A percentile compares a stretch with the other conserved stretches of the same genome.
Conservation (phyloP, 257 asterid species). For the Primulina huaijiensis region DNA sequence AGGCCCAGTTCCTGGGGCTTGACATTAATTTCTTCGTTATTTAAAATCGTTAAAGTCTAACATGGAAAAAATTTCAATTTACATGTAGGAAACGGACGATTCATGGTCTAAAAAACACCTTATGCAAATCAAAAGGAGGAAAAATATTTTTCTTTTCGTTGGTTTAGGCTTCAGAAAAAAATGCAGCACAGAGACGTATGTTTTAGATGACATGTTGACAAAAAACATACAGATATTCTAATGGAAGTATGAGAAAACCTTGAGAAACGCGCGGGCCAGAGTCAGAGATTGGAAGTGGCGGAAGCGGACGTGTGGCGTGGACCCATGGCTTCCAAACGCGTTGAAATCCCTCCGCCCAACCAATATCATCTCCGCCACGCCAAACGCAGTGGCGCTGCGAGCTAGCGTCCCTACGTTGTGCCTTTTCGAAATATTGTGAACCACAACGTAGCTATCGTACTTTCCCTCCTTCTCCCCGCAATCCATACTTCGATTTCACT, state of each 20-base stretch:
- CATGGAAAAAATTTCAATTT: too few relatives aligned
- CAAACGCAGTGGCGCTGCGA: conserved; percentile 98
- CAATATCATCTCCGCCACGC: conserved; percentile 75
- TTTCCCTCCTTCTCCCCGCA: conserved; percentile 28
- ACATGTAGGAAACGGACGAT: too few relatives aligned
- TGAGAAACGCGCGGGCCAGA: conserved; percentile 65
- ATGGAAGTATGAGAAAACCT: conserved; percentile 38
- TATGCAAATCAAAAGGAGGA: too few relatives aligned
- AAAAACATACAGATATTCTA: not conserved
- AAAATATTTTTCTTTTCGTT: too few relatives aligned
- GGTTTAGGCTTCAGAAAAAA: too few relatives aligned
- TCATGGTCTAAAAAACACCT: too few relatives aligned
- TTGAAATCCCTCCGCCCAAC: conserved; percentile 95
- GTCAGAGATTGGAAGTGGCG: conserved; percentile 83
- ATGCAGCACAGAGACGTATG: too few relatives aligned
- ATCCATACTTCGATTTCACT: not conserved
- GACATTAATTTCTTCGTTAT: too few relatives aligned
- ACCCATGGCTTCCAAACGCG: conserved; percentile 94
- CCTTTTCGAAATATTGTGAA: conserved; percentile 95
- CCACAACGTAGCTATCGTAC: conserved; percentile 69
- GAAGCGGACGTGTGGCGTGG: conserved; percentile 76
- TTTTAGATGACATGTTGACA: not conserved
- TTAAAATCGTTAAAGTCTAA: too few relatives aligned
- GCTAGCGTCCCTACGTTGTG: conserved; percentile 98
- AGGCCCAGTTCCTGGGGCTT: too few relatives aligned